These are phyloP conservation scores for Wickerhamiella kazuoi DNA, from an alignment of 805 yeast genomes.

Conservation along the genomic window DNA sequence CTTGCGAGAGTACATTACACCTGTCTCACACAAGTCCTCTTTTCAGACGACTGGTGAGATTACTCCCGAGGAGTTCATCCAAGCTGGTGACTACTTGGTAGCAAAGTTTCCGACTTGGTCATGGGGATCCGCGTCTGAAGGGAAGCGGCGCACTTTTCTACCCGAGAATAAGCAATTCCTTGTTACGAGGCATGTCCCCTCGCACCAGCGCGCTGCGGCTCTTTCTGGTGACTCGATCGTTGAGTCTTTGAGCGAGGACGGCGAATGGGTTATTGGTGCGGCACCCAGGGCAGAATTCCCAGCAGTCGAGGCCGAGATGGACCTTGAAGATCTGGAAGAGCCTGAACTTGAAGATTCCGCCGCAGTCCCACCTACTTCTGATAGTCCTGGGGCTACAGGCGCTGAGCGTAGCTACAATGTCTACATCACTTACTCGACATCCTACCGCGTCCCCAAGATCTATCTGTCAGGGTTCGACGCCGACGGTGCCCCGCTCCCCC, in stretches of 20 bases:
- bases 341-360: slow-evolving; percentile 27
- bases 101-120: slow-evolving; percentile 94
- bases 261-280: slow-evolving; percentile 21
- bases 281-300: slow-evolving; percentile 10
- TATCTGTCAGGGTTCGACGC: slow-evolving; percentile 74
- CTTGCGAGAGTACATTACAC: slow-evolving; percentile 81
- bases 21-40: slow-evolving; percentile 72
- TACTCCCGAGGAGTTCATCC: slow-evolving; percentile 87
- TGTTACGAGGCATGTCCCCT: slow-evolving; percentile 80
- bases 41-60: slow-evolving; percentile 77
- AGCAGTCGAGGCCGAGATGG: slow-evolving; percentile 10
- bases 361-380: slow-evolving; percentile 1
- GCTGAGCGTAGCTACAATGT: slow-evolving; percentile 46
- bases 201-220: slow-evolving; percentile 49
- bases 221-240: slow-evolving; percentile 25
- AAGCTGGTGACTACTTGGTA: slow-evolving; percentile 84
- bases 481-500: slow-evolving; percentile 71
- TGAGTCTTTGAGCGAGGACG: slow-evolving; percentile 24
- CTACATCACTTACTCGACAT: slow-evolving; percentile 82
- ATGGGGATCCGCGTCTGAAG: slow-evolving; percentile 49
- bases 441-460: slow-evolving; percentile 90
- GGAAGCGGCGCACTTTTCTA: slow-evolving; percentile 45
- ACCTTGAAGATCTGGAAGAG: slow-evolving; percentile 21
- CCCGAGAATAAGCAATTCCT: slow-evolving; percentile 78
- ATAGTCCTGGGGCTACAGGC: neutral